Base-by-base conservation (phyloP, 306 rosid species). In the Prunus padus region DNA sequence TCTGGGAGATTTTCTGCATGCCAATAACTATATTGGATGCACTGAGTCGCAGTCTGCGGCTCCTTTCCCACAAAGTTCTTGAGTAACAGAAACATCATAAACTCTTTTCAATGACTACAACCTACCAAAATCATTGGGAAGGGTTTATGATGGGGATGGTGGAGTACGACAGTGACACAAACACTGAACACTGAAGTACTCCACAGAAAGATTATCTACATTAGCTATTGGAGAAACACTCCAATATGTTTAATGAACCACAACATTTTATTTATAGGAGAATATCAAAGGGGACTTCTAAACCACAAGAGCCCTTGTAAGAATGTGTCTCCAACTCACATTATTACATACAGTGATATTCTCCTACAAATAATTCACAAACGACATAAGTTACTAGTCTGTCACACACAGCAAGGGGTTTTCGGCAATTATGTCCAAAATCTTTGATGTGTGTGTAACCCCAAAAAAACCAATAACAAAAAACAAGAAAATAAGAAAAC, bases 11-110 rank as follows among this genome's bases (percentile, higher is more conserved):
- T 25, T 62, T 54, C 11, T 44, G n/a, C 68, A 1, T 18, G 18
- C 31, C 66, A 30, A 61, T 78, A 65, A 72, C 73, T 61, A 5
- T 71, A 11, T 79, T 79, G 86, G 75, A 13, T 11, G 19, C 42
- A 26, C 8, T 25, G 23, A 8, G 71, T 10, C 2, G 31, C 74
- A 59, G 9, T 5, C 20, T 23, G 77, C 2, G 80, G 73, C 44
- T 72, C 80, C 5, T n/a, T 65, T 71, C 14, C 15, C 75, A 28
- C 45, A 11, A 73, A 71, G 26, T 69, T 85, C 25, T 10, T 80
- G 52, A 79, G 68, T 61, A 77, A 31, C 47, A 64, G 13, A 33
- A 42, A 20, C 68, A 64, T 31, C 68, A 11, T 64, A 16, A 19
- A 62, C 68, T 18, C 68, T 9, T 64, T 31, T 3, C 25, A 18